A percentile compares a stretch with the other conserved stretches of the same genome.
These are phyloP conservation scores for Forsythia viridissima DNA, from an alignment of 257 asterid species.

Conservation along the genomic window DNA sequence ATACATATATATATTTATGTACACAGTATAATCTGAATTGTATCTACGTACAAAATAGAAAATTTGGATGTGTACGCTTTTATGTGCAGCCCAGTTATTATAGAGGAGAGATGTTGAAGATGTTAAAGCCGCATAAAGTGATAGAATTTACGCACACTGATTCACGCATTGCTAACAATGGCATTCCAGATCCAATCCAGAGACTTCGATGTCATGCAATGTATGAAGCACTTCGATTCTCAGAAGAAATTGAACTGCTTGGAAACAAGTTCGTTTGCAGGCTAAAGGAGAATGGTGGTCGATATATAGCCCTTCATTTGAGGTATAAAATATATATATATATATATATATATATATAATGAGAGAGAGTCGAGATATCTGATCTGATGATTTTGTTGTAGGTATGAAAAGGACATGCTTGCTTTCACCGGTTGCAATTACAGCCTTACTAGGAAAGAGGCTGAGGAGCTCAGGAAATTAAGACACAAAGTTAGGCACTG, in stretches of 20 bases:
- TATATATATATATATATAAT: not conserved
- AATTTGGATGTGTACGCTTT: not conserved
- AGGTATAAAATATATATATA: slow-evolving; percentile 45
- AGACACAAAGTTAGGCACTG: slow-evolving; percentile 82
- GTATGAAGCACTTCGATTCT: slow-evolving; percentile 73
- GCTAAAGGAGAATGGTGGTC: slow-evolving; percentile 60
- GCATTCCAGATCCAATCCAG: slow-evolving; percentile 74
- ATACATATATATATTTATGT: not conserved
- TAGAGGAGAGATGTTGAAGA: slow-evolving; percentile 61
- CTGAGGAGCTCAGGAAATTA: slow-evolving; percentile 77
- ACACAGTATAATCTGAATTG: not conserved
- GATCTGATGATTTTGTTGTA: slow-evolving; percentile 23
- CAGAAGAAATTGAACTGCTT: slow-evolving; percentile 72
- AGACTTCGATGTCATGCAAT: slow-evolving; percentile 86
- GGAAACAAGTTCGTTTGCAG: slow-evolving; percentile 64
- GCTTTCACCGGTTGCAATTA: slow-evolving; percentile 98
- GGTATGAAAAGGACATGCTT: slow-evolving; percentile 97
- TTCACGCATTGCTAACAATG: slow-evolving; percentile 88
- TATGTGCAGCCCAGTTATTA: slow-evolving; percentile 75
- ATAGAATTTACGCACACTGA: slow-evolving; percentile 84
- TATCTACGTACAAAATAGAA: not conserved
- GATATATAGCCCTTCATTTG: slow-evolving; percentile 89
- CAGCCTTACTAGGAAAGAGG: slow-evolving; percentile 63
- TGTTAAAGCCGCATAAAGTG: slow-evolving; percentile 78
- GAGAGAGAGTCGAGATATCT: not conserved